Evolutionary conservation across 2,329 filamentous ascomycete species (phyloP), one percentile per base, ranked within the genome.

Genomic region (Plectosphaerella plurivora): DNA sequence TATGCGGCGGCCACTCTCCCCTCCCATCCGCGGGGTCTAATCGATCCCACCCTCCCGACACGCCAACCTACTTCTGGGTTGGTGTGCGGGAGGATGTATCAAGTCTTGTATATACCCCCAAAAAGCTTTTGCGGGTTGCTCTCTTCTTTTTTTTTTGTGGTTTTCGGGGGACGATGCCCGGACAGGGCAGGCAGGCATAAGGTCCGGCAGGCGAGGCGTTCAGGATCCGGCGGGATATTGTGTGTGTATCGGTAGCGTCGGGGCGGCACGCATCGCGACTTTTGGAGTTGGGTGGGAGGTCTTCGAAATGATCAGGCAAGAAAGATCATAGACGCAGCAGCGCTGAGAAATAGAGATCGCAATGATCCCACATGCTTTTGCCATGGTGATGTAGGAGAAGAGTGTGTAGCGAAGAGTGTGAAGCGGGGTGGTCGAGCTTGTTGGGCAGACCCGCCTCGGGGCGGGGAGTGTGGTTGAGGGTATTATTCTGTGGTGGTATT

Each of bases 1-100:
- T 16, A 14, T 16, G 39, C 39, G 39, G 14, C 9, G n/a, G 39
- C 39, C 39, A 25, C 47, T 56, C 53, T 54, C 22, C 53, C 54
- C 49, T 22, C 39, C 39, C 28, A 33, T 33, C 28, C 28, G 28
- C 28, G 28, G 28, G 28, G 28, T 33, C 28, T 33, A 4, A 33
- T 33, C 28, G 28, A 33, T 33, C 28, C 28, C 28, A 33, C 28
- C 28, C 28, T 33, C 28, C 28, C 28, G 28, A 12, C 28, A 33
- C 28, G 28, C 28, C 28, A 33, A 4, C 28, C 28, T 16, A 18
- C 10, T 22, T 6, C 5, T 20, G 48, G 18, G 37, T 35, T 28
- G 48, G 48, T 16, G 28, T 4, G 9, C 28, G 25, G 39, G 39
- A 44, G 25, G 48, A 18, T 50, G 39, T 50, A 50, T 44, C 16